Conservation (phyloP, 441 rosid genomes). For the Eruca vesicaria region DNA sequence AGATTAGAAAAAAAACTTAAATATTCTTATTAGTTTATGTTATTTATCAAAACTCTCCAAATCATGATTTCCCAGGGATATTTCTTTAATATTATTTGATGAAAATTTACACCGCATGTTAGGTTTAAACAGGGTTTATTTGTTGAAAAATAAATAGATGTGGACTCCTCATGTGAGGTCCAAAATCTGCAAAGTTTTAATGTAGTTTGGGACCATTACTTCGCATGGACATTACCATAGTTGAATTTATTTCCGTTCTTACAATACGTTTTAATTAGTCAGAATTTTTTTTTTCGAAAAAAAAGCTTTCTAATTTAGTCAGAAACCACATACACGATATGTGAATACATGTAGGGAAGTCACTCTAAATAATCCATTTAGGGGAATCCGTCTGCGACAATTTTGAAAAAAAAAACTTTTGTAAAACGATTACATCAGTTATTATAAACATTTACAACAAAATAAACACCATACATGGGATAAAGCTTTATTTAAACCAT, state of each 20-base stretch:
- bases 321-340: slow-evolving; percentile 14
- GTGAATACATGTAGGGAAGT: slow-evolving; percentile 6
- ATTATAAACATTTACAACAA: too few relatives aligned
- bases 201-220: slow-evolving; percentile 34
- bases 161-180: slow-evolving; percentile 35
- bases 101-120: neutral
- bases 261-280: slow-evolving; percentile 22
- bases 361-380: neutral
- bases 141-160: slow-evolving; percentile 23
- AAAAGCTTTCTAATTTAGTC: too few relatives aligned
- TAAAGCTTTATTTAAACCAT: too few relatives aligned
- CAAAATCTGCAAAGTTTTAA: slow-evolving; percentile 29
- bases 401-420: neutral
- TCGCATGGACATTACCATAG: slow-evolving; percentile 30
- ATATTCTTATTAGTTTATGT: neutral
- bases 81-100: neutral
- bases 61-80: neutral
- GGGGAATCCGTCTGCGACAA: neutral
- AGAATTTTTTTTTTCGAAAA: too few relatives aligned
- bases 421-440: too few relatives aligned
- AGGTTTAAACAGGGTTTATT: slow-evolving; percentile 13
- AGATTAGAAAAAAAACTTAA: neutral
- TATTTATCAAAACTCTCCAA: neutral
- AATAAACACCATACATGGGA: too few relatives aligned
- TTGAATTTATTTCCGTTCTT: slow-evolving; percentile 28